Evolutionary conservation across 78 protist genomes (phyloP).

Genomic region (Dictyostelium capitatum): DNA sequence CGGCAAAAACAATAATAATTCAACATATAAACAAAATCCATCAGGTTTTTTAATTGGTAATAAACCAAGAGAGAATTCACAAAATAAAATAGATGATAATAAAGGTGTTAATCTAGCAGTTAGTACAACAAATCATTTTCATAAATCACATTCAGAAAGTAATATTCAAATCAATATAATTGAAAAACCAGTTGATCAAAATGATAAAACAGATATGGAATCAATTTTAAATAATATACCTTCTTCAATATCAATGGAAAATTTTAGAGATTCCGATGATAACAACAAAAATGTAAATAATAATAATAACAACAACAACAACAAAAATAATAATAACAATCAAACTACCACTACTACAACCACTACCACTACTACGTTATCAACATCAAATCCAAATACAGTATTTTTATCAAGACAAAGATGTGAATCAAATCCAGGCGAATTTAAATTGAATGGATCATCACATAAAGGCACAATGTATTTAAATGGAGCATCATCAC

Average conservation of each 20-base stretch:
- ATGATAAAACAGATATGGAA: background rate
- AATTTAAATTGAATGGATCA: background rate
- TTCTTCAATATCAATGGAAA: conserved; percentile 14
- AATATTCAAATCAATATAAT: background rate
- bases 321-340: background rate
- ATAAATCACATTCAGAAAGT: conserved; percentile 10
- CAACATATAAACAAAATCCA: background rate
- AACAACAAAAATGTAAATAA: background rate
- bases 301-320: background rate
- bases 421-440: background rate
- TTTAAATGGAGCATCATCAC: background rate
- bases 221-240: conserved; percentile 3
- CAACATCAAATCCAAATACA: conserved; percentile 7
- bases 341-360: background rate
- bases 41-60: background rate
- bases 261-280: background rate
- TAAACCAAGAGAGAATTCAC: conserved; percentile 18
- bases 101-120: conserved; percentile 5
- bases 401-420: conserved; percentile 11
- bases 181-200: background rate
- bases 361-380: background rate
- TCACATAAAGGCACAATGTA: background rate
- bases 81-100: conserved; percentile 12
- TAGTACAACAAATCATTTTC: conserved; percentile 20
- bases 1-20: background rate